phyloP scores from a whole-genome alignment of 73 alveolate genomes.

The Paramecium primaurelia region DNA sequence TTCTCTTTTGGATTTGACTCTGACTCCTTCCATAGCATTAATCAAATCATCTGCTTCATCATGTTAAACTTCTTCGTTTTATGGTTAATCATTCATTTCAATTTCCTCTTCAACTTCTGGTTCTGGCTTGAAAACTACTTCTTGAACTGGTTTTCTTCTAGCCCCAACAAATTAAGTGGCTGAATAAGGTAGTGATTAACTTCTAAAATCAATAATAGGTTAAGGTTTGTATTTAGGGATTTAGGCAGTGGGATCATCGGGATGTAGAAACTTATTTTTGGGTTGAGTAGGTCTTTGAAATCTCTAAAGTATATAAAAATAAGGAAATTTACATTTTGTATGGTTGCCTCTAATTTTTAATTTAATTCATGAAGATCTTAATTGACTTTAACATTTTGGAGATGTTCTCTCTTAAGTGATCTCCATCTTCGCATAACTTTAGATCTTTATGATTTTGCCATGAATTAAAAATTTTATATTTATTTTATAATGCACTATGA shows the following conservation, averaged over 20 bases:
- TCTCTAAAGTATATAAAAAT: neutral
- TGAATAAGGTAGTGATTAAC: constrained; percentile 43
- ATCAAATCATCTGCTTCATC: constrained; percentile 40
- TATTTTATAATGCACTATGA: neutral
- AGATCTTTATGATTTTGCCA: constrained; percentile 63
- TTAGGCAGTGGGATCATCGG: constrained; percentile 51
- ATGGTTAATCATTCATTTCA: neutral
- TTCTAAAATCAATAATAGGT: constrained; percentile 53
- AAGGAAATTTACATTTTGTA: neutral
- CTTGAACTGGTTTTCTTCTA: constrained; percentile 19
- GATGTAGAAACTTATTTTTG: constrained; percentile 44
- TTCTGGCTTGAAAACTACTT: constrained; percentile 3
- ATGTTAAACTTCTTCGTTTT: neutral
- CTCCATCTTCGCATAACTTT: constrained; percentile 65
- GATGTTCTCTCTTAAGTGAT: constrained; percentile 44
- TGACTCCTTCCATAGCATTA: constrained; percentile 28
- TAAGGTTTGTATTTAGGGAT: constrained; percentile 45
- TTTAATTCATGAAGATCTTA: constrained; percentile 22
- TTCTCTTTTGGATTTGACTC: neutral
- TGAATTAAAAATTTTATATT: neutral
- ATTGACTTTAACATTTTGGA: constrained; percentile 26
- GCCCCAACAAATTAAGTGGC: constrained; percentile 62
- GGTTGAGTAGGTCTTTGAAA: neutral
- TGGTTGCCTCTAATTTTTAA: constrained; percentile 55
- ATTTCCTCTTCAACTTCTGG: neutral